Evolutionary conservation across 495 filamentous ascomycete genomes (phyloP).

Genomic region (Aspergillus conjunctus): DNA sequence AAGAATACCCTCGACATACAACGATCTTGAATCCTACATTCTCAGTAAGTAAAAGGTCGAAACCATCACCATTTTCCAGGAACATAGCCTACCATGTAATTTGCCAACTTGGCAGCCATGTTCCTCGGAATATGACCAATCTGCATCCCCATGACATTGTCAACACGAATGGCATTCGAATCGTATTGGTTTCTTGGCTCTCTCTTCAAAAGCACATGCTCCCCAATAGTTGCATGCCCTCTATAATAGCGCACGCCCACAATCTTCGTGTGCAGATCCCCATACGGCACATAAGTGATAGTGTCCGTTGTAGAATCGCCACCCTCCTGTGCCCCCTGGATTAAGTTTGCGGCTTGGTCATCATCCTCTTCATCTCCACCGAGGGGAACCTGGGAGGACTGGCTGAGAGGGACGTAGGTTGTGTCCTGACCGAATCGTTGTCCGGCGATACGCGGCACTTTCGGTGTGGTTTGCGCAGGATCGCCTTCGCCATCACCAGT

Average conservation of each 20-base stretch:
- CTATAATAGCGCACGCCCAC: constrained; percentile 81
- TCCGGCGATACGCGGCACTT: constrained; percentile 24
- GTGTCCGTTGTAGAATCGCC: constrained; percentile 43
- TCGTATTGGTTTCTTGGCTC: constrained; percentile 77
- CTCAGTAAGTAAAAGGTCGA: not conserved
- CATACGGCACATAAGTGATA: constrained; percentile 53
- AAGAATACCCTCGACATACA: constrained; percentile 67
- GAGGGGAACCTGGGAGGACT: constrained; percentile 31
- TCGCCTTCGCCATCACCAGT: constrained; percentile 5
- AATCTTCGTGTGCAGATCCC: constrained; percentile 60
- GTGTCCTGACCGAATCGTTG: constrained; percentile 41
- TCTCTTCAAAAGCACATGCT: constrained; percentile 67
- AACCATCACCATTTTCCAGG: too few relatives aligned
- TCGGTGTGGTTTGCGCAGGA: constrained; percentile 1
- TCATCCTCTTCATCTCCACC: constrained; percentile 45
- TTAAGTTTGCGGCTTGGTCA: constrained; percentile 34
- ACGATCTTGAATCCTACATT: constrained; percentile 47
- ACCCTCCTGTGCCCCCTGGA: constrained; percentile 40
- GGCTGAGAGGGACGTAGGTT: constrained; percentile 39
- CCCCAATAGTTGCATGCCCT: constrained; percentile 69
- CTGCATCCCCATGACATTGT: constrained; percentile 76
- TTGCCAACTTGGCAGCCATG: constrained; percentile 69
- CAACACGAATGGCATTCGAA: constrained; percentile 74
- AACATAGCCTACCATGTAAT: constrained; percentile 60
- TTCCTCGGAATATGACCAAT: constrained; percentile 77